Evolutionary conservation across 257 asterid genomes (phyloP).

Genomic region (Solanum verrucosum): DNA sequence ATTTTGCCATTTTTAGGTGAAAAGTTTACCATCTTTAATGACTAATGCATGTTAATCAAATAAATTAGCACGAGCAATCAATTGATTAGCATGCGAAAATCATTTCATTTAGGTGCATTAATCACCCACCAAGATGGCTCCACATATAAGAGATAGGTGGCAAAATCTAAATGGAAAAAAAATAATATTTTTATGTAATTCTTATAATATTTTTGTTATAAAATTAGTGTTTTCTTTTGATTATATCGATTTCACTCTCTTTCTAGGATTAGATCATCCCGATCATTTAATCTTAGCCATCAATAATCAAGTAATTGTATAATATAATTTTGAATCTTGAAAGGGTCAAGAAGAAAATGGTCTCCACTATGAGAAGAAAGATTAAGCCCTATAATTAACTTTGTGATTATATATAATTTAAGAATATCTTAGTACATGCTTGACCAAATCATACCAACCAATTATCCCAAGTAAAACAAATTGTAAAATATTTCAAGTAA

Average conservation of each 20-base stretch:
- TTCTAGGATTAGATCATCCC: not conserved
- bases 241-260: not conserved
- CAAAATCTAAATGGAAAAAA: not conserved
- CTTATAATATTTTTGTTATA: not conserved
- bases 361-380: conserved; percentile 10
- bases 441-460: conserved; percentile 19
- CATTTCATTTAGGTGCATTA: conserved; percentile 5
- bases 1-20: not conserved
- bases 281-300: not conserved
- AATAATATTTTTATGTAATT: not conserved
- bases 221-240: not conserved
- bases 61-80: not conserved
- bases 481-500: not conserved
- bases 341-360: conserved; percentile 20
- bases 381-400: not conserved
- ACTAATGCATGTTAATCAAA: not conserved
- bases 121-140: conserved; percentile 7
- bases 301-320: not conserved
- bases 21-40: not conserved
- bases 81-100: conserved; percentile 7
- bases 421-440: conserved; percentile 12
- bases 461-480: conserved; percentile 2
- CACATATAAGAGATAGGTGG: not conserved
- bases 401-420: conserved; percentile 4
- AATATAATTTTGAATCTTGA: not conserved